Conservation (phyloP, 2,329 filamentous ascomycete genomes). For the Fusarium irregulare region DNA sequence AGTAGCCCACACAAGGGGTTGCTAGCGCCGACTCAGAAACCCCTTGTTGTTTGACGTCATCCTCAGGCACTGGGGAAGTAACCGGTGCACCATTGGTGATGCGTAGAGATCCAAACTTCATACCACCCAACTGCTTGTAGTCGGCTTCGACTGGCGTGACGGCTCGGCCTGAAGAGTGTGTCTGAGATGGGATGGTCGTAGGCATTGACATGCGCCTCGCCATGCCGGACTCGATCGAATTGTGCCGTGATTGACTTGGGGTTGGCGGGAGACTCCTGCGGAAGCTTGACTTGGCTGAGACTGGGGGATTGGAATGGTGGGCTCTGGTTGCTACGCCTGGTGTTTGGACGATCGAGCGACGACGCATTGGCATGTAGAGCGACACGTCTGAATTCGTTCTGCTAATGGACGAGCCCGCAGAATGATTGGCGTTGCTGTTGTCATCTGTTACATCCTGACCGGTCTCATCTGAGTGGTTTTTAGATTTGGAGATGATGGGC, state of each 20-base stretch:
- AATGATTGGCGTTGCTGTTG: conserved; percentile 37
- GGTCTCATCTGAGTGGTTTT: conserved; percentile 25
- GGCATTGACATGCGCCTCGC: conserved; percentile 53
- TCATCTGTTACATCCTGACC: conserved; percentile 40
- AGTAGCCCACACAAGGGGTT: conserved; percentile 16
- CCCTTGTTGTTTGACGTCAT: conserved; percentile 21
- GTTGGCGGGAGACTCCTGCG: conserved; percentile 55
- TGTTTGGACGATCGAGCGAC: conserved; percentile 61
- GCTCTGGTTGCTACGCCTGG: conserved; percentile 63
- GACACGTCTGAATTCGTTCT: conserved; percentile 60
- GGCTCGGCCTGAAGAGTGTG: conserved; percentile 42
- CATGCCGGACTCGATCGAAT: conserved; percentile 54
- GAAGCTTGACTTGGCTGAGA: conserved; percentile 49
- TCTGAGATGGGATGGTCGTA: conserved; percentile 25
- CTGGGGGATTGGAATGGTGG: conserved; percentile 36
- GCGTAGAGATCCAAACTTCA: conserved; percentile 70
- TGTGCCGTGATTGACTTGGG: conserved; percentile 53
- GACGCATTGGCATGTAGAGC: conserved; percentile 60
- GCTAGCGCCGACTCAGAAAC: conserved; percentile 11
- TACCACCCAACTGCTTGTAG: conserved; percentile 71
- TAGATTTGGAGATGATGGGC: conserved; percentile 22
- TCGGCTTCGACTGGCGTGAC: conserved; percentile 62
- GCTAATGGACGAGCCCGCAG: conserved; percentile 33
- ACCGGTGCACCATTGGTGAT: conserved; percentile 70
- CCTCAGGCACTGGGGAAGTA: conserved; percentile 54